Evolutionary conservation across 2,329 filamentous ascomycete species (phyloP).

Genomic region (Endocalyx cinctus): DNA sequence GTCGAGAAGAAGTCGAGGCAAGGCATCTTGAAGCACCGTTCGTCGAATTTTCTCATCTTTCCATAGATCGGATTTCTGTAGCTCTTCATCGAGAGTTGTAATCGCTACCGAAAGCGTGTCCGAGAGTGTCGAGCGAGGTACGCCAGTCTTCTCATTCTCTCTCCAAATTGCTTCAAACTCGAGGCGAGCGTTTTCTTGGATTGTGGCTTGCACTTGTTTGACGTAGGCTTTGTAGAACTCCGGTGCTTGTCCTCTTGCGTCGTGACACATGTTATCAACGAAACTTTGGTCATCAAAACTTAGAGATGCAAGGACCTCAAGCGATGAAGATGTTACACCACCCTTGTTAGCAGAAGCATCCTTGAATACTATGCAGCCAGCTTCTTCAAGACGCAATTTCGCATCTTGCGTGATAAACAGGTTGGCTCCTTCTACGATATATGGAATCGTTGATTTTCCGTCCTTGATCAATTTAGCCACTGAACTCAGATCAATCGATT

Average conservation of each 20-base stretch:
- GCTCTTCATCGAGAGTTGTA: constrained; percentile 92
- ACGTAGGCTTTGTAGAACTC: constrained; percentile 94
- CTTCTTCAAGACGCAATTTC: constrained; percentile 88
- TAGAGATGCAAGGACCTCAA: constrained; percentile 90
- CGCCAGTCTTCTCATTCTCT: constrained; percentile 78
- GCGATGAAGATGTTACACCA: constrained; percentile 92
- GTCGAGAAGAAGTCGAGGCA: constrained; percentile 77
- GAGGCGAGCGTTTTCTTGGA: constrained; percentile 83
- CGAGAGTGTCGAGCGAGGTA: constrained; percentile 78
- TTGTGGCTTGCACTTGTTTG: constrained; percentile 82
- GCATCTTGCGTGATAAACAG: constrained; percentile 98
- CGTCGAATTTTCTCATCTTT: constrained; percentile 72
- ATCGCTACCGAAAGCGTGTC: constrained; percentile 90
- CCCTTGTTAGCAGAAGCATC: constrained; percentile 98
- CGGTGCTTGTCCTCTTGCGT: constrained; percentile 65
- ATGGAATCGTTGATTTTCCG: constrained; percentile 82
- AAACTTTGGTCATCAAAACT: constrained; percentile 91
- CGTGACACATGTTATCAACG: constrained; percentile 89
- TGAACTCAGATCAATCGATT: constrained; percentile 89
- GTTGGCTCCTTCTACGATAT: constrained; percentile 97
- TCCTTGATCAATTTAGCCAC: constrained; percentile 81
- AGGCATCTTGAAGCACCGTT: constrained; percentile 75
- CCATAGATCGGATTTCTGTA: constrained; percentile 92
- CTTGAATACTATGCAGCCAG: constrained; percentile 95
- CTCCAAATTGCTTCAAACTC: constrained; percentile 99